Conservation (phyloP, 148 eudicot genomes). For the Persicaria maculosa region DNA sequence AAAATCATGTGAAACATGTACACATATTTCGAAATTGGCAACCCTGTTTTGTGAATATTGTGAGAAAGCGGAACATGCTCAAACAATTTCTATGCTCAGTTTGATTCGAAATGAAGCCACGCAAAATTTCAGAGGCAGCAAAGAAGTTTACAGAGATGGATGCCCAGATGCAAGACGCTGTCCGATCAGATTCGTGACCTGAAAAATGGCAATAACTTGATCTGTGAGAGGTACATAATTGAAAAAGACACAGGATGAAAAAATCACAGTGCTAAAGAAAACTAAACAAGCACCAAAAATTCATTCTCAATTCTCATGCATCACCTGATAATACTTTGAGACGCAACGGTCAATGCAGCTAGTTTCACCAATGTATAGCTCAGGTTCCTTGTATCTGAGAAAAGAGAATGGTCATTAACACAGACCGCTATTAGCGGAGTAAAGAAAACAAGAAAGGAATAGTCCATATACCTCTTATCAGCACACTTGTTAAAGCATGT, state of each 20-base stretch:
- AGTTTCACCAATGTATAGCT: slow-evolving; percentile 80
- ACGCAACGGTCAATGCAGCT: slow-evolving; percentile 89
- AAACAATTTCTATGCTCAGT: background rate
- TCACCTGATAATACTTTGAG: slow-evolving; percentile 90
- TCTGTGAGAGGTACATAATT: background rate
- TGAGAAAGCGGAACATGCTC: background rate
- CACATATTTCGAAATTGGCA: background rate
- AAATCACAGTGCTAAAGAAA: background rate
- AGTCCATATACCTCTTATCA: slow-evolving; percentile 49
- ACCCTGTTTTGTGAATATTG: background rate
- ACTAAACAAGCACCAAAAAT: background rate
- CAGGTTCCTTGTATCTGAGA: slow-evolving; percentile 79
- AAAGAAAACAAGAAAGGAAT: background rate
- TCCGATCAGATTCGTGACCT: slow-evolving; percentile 67
- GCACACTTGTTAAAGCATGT: slow-evolving; percentile 76
- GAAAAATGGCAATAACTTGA: slow-evolving; percentile 17
- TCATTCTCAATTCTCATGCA: slow-evolving; percentile 7
- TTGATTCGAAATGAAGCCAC: background rate
- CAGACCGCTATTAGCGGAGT: background rate
- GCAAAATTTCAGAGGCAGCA: background rate
- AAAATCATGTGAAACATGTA: slow-evolving; percentile 6
- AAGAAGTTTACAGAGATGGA: slow-evolving; percentile 39
- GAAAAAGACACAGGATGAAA: background rate
- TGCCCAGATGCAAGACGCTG: slow-evolving; percentile 53
- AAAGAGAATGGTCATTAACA: background rate